Base-by-base conservation (phyloP, 495 filamentous ascomycete species). In the Umbilicaria muhlenbergii region DNA sequence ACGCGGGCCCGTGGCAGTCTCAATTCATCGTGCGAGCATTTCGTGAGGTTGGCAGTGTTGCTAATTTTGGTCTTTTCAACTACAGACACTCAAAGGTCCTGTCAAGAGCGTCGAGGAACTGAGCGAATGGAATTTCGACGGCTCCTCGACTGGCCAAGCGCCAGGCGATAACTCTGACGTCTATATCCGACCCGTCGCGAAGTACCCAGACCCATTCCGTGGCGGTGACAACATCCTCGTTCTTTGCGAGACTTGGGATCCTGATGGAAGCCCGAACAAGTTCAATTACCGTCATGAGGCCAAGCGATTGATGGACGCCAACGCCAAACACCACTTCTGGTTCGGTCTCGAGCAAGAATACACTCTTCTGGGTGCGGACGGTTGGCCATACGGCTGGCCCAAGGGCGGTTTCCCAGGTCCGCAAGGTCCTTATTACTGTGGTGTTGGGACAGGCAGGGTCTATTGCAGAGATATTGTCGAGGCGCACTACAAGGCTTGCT, bases 281-380 rank as follows among this genome's bases (percentile, higher is more conserved):
- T 96, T 77, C 82, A 98, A 96, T 77, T 79, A 83, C 82, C 85
- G 91, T 49, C 84, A 92, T 55, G 87, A 92, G 51, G 80, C 78
- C 53, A 75, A 72, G 58, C 80, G 86, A 58, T 67, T 94, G 55
- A 94, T 95, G 88, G 77, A 84, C 65, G 79, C 80, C 43, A 72
- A 98, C 62, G 77, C 77, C 56, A 69, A 77, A 48, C 80, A 87
- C 59, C 67, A 81, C 63, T 87, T 87, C 58, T 96, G 88, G 91
- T 98, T 96, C 64, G 91, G 91, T 71, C 80, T 98, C 14, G 91
- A 98, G 73, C 91, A 98, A 60, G 92, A 96, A 62, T 88, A 94
- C 70, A 93, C 87, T 34, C 77, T 94, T 36, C 86, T 95, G 55
- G 89, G 88, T 59, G 70, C 77, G 52, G 74, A 75, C 55, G 84